Evolutionary conservation across 2,329 filamentous ascomycete species (phyloP).

Genomic region (Clarireedia homoeocarpa): DNA sequence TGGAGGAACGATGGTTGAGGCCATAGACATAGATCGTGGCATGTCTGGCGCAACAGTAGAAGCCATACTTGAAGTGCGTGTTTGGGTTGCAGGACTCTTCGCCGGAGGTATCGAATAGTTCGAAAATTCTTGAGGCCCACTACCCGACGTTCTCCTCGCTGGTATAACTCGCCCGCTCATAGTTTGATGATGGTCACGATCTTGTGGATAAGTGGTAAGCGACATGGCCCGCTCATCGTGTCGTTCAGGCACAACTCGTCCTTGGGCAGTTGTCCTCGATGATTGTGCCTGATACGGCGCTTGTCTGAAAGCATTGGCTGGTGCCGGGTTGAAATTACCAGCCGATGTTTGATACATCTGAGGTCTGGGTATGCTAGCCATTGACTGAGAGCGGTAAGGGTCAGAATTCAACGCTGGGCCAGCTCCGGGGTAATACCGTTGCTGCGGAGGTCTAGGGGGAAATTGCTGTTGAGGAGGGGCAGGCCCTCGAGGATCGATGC

Average conservation of each 20-base stretch:
- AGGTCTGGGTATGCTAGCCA: constrained; percentile 69
- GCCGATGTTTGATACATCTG: constrained; percentile 61
- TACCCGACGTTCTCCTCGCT: constrained; percentile 47
- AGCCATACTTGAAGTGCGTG: constrained; percentile 53
- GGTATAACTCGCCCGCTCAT: constrained; percentile 92
- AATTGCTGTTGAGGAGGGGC: constrained; percentile 35
- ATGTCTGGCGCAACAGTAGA: constrained; percentile 37
- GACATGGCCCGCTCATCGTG: constrained; percentile 95
- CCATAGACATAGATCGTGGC: constrained; percentile 80
- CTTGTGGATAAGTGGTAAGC: constrained; percentile 74
- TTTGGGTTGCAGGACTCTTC: constrained; percentile 38
- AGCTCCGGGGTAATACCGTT: constrained; percentile 55
- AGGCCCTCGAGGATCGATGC: constrained; percentile 29
- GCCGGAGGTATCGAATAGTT: constrained; percentile 21
- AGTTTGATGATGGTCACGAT: constrained; percentile 77
- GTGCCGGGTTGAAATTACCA: constrained; percentile 54
- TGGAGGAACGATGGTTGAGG: constrained; percentile 68
- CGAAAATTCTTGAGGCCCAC: constrained; percentile 23
- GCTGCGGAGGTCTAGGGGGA: constrained; percentile 38
- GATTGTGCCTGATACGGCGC: constrained; percentile 60
- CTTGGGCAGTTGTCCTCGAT: constrained; percentile 82
- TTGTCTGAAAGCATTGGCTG: constrained; percentile 71
- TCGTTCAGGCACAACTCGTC: constrained; percentile 82
- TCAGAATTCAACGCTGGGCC: constrained; percentile 72
- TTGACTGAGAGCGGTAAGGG: constrained; percentile 84